Conservation (phyloP, 1,284 basidiomycete genomes). For the Albatrellus sp. region DNA sequence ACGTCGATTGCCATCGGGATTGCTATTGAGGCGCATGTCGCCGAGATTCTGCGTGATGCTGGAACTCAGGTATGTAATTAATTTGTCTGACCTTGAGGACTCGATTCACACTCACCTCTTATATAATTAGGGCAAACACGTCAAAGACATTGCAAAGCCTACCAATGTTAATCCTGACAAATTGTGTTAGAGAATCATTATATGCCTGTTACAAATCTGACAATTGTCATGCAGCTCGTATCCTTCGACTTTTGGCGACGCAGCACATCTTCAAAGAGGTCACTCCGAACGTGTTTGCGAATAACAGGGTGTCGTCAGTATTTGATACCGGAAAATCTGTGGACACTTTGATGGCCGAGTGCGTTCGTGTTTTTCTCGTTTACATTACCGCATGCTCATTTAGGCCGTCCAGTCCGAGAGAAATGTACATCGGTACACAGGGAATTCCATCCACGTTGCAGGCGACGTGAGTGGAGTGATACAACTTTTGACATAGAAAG, state of each 20-base stretch:
- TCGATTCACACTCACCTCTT: neutral
- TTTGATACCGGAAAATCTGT: conserved; percentile 18
- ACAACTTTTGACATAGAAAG: neutral
- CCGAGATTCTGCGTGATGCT: conserved; percentile 24
- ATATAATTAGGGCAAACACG: conserved; percentile 14
- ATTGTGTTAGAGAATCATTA: conserved; percentile 11
- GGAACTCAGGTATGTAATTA: conserved; percentile 16
- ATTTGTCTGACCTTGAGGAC: too few relatives aligned
- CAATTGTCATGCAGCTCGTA: conserved; percentile 9
- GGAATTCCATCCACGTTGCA: neutral
- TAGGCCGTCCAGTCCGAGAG: neutral
- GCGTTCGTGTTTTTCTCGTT: neutral
- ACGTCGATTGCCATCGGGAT: too few relatives aligned
- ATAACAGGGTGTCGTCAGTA: conserved; percentile 17
- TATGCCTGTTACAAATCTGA: neutral
- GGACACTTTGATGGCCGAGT: conserved; percentile 1
- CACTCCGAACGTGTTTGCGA: conserved; percentile 18
- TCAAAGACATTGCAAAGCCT: conserved; percentile 15
- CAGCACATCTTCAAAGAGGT: conserved; percentile 19
- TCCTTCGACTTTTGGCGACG: conserved; percentile 16
- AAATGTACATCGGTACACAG: neutral
- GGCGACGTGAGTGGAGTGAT: too few relatives aligned
- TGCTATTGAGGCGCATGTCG: too few relatives aligned
- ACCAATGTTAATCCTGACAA: conserved; percentile 13
- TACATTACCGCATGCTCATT: neutral